Evolutionary conservation across 192 early-diverging fungal genomes (phyloP).

Genomic region (Podila horticola): DNA sequence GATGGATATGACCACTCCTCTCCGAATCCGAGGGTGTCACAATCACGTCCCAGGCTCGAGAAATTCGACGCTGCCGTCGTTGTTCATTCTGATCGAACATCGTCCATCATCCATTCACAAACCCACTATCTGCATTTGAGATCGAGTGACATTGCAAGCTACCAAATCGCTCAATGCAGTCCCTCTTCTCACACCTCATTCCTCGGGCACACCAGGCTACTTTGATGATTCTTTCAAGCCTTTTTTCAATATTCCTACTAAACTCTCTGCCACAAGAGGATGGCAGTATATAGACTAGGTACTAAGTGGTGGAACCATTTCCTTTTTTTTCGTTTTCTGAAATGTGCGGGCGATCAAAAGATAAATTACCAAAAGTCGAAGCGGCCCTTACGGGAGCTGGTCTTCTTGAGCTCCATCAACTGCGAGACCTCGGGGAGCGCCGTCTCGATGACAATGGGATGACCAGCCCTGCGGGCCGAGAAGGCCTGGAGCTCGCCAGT

Average conservation of each 20-base stretch:
- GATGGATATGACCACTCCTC: not conserved
- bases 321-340: no score
- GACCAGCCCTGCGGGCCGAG: conserved; percentile 3
- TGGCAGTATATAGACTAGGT: no score
- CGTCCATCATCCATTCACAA: not conserved
- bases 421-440: not conserved
- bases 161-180: not conserved
- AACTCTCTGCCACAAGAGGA: conserved; percentile 1
- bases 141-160: no score
- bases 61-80: not conserved
- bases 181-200: conserved; percentile 4
- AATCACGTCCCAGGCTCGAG: not conserved
- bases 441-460: conserved; percentile 10
- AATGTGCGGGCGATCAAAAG: not conserved
- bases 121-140: no score
- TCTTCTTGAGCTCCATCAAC: not conserved
- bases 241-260: conserved; percentile 2
- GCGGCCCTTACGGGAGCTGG: not conserved
- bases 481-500: not conserved
- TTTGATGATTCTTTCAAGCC: not conserved
- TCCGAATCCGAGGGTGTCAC: not conserved
- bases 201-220: not conserved
- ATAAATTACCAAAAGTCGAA: conserved; percentile 8
- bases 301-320: no score
- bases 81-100: not conserved